phyloP scores from a whole-genome alignment of 2,329 filamentous ascomycete genomes.

The Colletotrichum sp. region DNA sequence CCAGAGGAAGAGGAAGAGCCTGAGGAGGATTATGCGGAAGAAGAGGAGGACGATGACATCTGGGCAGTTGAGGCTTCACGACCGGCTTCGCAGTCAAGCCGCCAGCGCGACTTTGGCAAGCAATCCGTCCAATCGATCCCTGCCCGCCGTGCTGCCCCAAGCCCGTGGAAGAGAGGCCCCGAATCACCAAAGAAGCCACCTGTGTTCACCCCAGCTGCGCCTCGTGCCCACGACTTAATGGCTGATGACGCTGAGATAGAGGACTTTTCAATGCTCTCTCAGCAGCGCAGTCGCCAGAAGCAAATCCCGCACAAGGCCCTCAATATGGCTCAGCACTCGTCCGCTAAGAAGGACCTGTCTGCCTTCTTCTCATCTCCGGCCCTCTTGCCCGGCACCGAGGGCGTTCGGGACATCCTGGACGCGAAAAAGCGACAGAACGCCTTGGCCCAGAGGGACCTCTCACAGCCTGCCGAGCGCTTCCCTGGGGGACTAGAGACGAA shows the following conservation, averaged over 20 bases:
- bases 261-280: slow-evolving; percentile 51
- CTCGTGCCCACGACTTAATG: neutral
- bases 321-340: neutral
- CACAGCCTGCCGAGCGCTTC: slow-evolving; percentile 8
- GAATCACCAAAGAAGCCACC: slow-evolving; percentile 26
- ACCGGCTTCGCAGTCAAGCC: slow-evolving; percentile 22
- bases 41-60: slow-evolving; percentile 52
- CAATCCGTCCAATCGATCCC: slow-evolving; percentile 22
- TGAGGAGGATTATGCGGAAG: slow-evolving; percentile 29
- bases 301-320: slow-evolving; percentile 6
- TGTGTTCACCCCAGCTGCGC: neutral
- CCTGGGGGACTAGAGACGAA: slow-evolving; percentile 33
- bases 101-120: slow-evolving; percentile 34
- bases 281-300: slow-evolving; percentile 22
- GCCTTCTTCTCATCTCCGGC: slow-evolving; percentile 65
- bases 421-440: slow-evolving; percentile 10
- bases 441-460: slow-evolving; percentile 1
- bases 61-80: slow-evolving; percentile 64
- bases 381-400: slow-evolving; percentile 34
- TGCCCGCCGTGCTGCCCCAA: slow-evolving; percentile 31
- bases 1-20: slow-evolving; percentile 12
- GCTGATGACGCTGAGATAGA: slow-evolving; percentile 31
- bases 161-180: slow-evolving; percentile 41
- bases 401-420: slow-evolving; percentile 7
- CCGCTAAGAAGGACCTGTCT: slow-evolving; percentile 43